phyloP scores from a whole-genome alignment of 169 alveolate genomes.

The Plasmodium sp. region DNA sequence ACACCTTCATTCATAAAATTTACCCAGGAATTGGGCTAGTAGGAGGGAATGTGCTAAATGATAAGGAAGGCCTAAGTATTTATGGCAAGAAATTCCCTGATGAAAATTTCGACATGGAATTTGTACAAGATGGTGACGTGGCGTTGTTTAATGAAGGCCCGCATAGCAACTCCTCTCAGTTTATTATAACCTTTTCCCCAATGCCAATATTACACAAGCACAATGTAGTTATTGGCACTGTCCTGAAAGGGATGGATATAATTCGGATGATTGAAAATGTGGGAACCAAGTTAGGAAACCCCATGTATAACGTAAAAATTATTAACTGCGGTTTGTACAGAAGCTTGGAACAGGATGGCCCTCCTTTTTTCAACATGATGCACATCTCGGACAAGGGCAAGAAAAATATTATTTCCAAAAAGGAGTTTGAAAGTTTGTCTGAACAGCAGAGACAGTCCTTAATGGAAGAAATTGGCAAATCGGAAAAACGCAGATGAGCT shows the following conservation, averaged over 20 bases:
- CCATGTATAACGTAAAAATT: constrained; percentile 59
- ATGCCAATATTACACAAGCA: constrained; percentile 78
- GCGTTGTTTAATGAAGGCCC: constrained; percentile 80
- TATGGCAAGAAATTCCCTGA: constrained; percentile 83
- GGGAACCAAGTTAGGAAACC: constrained; percentile 67
- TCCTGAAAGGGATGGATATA: constrained; percentile 85
- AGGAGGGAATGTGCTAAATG: constrained; percentile 81
- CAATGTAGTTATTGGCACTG: constrained; percentile 84
- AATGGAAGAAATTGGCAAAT: background rate
- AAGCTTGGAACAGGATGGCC: constrained; percentile 56
- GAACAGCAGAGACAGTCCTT: constrained; percentile 14
- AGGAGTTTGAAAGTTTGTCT: constrained; percentile 43
- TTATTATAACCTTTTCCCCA: constrained; percentile 79
- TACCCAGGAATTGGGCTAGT: constrained; percentile 79
- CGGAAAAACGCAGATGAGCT: background rate
- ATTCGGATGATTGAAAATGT: constrained; percentile 74
- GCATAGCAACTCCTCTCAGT: constrained; percentile 78
- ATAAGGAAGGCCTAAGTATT: constrained; percentile 78
- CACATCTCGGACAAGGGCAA: constrained; percentile 39
- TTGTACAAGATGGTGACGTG: constrained; percentile 85
- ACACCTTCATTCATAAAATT: constrained; percentile 77
- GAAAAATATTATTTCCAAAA: constrained; percentile 32
- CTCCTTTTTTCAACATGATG: constrained; percentile 45
- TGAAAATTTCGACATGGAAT: constrained; percentile 78
- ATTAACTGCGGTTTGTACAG: constrained; percentile 62